Conservation (phyloP, 1,284 basidiomycete species). For the Cryptococcus hybrid region DNA sequence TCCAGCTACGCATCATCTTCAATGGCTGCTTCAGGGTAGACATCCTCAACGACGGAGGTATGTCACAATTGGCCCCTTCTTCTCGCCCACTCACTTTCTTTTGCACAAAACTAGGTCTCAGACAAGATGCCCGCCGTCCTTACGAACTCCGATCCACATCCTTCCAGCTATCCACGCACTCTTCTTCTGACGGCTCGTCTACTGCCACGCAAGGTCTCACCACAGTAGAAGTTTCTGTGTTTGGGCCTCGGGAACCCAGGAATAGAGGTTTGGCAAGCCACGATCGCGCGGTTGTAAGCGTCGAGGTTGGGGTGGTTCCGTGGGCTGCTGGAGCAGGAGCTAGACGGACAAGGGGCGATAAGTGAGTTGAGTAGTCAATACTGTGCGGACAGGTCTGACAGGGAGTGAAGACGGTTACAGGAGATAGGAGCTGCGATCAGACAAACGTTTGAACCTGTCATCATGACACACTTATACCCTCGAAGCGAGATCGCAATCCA, state of each 20-base stretch:
- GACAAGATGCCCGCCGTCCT: constrained; percentile 86
- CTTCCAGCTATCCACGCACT: constrained; percentile 74
- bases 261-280: constrained; percentile 70
- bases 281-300: constrained; percentile 78
- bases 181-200: constrained; percentile 78
- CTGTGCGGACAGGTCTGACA: neutral
- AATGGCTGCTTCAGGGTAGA: constrained; percentile 61
- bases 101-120: constrained; percentile 50
- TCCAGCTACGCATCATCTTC: too few relatives aligned
- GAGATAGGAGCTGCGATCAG: constrained; percentile 85
- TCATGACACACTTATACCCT: constrained; percentile 87
- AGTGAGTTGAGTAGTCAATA: constrained; percentile 55
- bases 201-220: constrained; percentile 86
- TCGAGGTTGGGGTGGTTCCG: constrained; percentile 77
- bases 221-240: constrained; percentile 78
- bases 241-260: constrained; percentile 86
- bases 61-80: constrained; percentile 40
- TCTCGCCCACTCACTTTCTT: neutral
- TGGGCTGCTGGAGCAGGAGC: constrained; percentile 82
- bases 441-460: constrained; percentile 92
- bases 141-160: constrained; percentile 82
- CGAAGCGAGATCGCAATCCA: constrained; percentile 92
- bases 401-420: constrained; percentile 66
- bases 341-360: constrained; percentile 76
- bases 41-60: constrained; percentile 83